Evolutionary conservation across 2,329 filamentous ascomycete genomes (phyloP).

Genomic region (Plectosphaerella plurivora): DNA sequence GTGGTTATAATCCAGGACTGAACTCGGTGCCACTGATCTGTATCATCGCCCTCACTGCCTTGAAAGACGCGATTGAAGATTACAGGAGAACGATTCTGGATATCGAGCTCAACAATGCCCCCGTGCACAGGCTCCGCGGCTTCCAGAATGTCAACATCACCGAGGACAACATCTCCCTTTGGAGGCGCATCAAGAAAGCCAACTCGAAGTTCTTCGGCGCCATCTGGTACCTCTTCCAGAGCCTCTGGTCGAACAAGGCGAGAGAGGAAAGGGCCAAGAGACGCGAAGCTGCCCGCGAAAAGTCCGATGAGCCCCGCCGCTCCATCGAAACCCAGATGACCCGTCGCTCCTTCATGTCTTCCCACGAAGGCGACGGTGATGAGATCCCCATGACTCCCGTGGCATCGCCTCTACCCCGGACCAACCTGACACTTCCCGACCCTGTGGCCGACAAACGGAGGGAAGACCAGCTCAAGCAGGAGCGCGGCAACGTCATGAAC

Average conservation of each 20-base stretch:
- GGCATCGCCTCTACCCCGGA: slow-evolving; percentile 65
- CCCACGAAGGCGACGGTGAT: slow-evolving; percentile 53
- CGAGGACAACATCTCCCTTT: slow-evolving; percentile 78
- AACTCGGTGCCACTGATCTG: slow-evolving; percentile 90
- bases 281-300: slow-evolving; percentile 34
- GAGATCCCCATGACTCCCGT: slow-evolving; percentile 92
- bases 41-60: slow-evolving; percentile 80
- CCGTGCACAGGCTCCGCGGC: slow-evolving; percentile 81
- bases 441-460: slow-evolving; percentile 24
- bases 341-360: slow-evolving; percentile 49
- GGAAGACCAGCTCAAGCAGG: slow-evolving; percentile 33
- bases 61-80: slow-evolving; percentile 96
- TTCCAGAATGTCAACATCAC: slow-evolving; percentile 93
- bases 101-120: slow-evolving; percentile 92
- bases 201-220: slow-evolving; percentile 58
- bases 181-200: slow-evolving; percentile 89
- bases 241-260: slow-evolving; percentile 47
- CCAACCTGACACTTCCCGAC: slow-evolving; percentile 31
- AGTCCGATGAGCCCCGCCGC: slow-evolving; percentile 38
- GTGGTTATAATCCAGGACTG: slow-evolving; percentile 82
- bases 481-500: slow-evolving; percentile 65
- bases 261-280: slow-evolving; percentile 42
- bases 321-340: slow-evolving; percentile 60
- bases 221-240: slow-evolving; percentile 43
- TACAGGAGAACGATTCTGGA: slow-evolving; percentile 88